Base-by-base conservation (phyloP, 441 rosid genomes). In the Iberis amara region DNA sequence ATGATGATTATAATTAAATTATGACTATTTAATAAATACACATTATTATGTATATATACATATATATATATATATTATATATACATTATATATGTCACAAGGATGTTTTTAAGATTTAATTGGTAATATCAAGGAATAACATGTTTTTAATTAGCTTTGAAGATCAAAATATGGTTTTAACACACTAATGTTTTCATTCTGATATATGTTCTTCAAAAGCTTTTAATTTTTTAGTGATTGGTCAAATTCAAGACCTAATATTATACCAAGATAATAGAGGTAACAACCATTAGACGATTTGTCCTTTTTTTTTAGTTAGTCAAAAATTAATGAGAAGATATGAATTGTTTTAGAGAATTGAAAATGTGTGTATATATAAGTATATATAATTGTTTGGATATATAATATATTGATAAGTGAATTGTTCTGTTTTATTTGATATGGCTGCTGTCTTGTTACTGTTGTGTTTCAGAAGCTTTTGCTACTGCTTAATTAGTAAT, bases 391-490 rank as follows among this genome's bases (percentile, higher is more conserved):
- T 41, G 23, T 18, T 18, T 18, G 21, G 21, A 18, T 18, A 18
- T 18, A 18, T 18, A 18, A 18, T 18, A 18, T 18, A 18, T 18
- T 18, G 21, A 18, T 18, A 18, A 18, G 53, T 59, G 47, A 56
- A 28, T 59, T 33, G 0, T 47, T 59, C 53, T 53, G 18, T 59
- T 39, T 27, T 39, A 55, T 47, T 55, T 58, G 63, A 47, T 47
- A 58, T 58, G 47, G 57, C 64, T 59, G 64, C 50, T 59, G 39
- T 57, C 30, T 11, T 36, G 47, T 43, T 64, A 42, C 12, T 44
- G 45, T 26, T 47, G 47, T 39, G n/a, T 38, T 58, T 58, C 40
- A 47, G 64, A 59, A 49, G 51, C 37, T 10, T 44, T 33, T 60
- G 65, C 36, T 42, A 13, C 49, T 59, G 56, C 56, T 49, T 50